Percentiles rank a stretch among this genome's conserved stretches.
Conservation (phyloP, 2,329 filamentous ascomycete genomes). For the Botrytis squamosa region DNA sequence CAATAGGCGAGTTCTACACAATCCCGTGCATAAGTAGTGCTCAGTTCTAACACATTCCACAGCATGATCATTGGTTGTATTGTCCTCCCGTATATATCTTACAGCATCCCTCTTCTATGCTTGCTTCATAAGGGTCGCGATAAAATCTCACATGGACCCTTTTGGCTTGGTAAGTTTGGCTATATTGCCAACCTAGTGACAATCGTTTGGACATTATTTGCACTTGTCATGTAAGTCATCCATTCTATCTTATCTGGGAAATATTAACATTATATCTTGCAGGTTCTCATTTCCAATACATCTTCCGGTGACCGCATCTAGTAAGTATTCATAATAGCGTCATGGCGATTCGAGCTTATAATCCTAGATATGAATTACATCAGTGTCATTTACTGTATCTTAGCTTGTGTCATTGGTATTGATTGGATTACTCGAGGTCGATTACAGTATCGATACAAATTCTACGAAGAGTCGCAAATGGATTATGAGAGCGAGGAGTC, state of each 20-base stretch:
- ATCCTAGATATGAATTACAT: slow-evolving; percentile 21
- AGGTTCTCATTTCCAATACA: slow-evolving; percentile 21
- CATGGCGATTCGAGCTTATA: neutral
- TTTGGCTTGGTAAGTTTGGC: slow-evolving; percentile 56
- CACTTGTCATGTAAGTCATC: slow-evolving; percentile 52
- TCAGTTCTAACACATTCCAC: neutral
- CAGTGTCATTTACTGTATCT: slow-evolving; percentile 15
- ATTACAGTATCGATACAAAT: slow-evolving; percentile 15
- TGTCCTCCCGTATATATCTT: slow-evolving; percentile 19
- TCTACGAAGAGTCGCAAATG: neutral
- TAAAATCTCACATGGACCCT: slow-evolving; percentile 58
- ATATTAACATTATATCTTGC: neutral
- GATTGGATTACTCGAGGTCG: slow-evolving; percentile 16
- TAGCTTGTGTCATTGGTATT: neutral
- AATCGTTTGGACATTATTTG: slow-evolving; percentile 55
- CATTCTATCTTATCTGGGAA: neutral
- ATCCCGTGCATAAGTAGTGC: neutral
- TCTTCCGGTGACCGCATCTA: slow-evolving; percentile 14
- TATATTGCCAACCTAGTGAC: slow-evolving; percentile 59
- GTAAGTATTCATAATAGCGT: slow-evolving; percentile 1
- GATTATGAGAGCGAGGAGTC: slow-evolving; percentile 9
- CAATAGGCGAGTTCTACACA: slow-evolving; percentile 7
- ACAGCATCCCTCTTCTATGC: slow-evolving; percentile 30
- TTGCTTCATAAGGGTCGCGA: slow-evolving; percentile 43
- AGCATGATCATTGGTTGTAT: slow-evolving; percentile 21